Evolutionary conservation across 768 basidiomycete genomes (phyloP), one percentile per base, ranked within the genome.

Genomic region (Myochromella boudieri): DNA sequence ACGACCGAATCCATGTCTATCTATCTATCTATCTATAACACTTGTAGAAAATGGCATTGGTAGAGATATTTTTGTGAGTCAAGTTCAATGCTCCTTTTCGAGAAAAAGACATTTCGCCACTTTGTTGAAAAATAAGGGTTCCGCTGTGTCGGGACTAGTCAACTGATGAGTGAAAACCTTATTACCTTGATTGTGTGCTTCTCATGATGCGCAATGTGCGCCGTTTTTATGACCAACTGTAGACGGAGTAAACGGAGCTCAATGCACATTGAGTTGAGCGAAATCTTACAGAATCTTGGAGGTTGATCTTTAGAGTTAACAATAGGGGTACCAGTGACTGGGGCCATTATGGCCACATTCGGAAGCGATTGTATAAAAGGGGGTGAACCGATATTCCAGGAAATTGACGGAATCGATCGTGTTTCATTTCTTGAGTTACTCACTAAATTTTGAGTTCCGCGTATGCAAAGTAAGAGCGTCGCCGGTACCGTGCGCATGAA

Each of bases 351-450:
- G 26, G 46, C 68, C 70, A 68, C 63, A 70, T 70, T 21, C 31
- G 66, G 70, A 56, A 61, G 22, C 44, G 46, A 53, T 48, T 56
- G 58, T 57, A 61, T 52, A 46, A 50, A 52, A 49, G 47, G 60
- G 59, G 54, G 50, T 51, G 50, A 52, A 60, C 56, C 48, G 52
- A 48, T 48, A 48, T 53, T 54, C 64, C 54, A 58, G 48, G 60
- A 47, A 55, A 52, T 52, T 55, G 42, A 54, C 27, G 33, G 29
- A 43, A 56, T 66, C 72, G 76, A 77, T 76, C 74, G 71, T 72
- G 75, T 76, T 73, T 77, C 74, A 74, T 52, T 58, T 60, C 58
- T 51, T 42, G 47, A 46, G 40, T 15, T 18, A 8, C 42, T 43
- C 41, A 37, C 42, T 37, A 52, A 41, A 52, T 49, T 54, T 53